Evolutionary conservation across 2,329 filamentous ascomycete species (phyloP).

Genomic region (Mycosphaerella arachidis): DNA sequence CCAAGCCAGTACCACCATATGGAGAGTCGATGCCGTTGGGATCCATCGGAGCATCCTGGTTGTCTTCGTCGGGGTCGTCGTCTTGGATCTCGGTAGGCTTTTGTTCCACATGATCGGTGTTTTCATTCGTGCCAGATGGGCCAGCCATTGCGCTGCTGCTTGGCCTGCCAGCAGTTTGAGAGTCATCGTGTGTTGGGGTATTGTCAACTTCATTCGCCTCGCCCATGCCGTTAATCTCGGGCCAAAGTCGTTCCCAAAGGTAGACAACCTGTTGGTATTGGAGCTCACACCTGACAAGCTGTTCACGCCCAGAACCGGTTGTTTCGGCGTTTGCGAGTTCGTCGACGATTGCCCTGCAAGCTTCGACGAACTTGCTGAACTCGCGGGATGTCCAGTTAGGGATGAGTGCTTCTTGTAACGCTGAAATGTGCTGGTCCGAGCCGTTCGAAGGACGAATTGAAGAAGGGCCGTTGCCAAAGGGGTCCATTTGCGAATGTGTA

Average conservation of each 20-base stretch:
- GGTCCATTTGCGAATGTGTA: slow-evolving; percentile 13
- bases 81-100: slow-evolving; percentile 18
- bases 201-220: slow-evolving; percentile 38
- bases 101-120: slow-evolving; percentile 2
- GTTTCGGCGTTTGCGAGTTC: slow-evolving; percentile 47
- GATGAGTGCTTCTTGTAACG: slow-evolving; percentile 48
- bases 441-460: slow-evolving; percentile 9
- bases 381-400: slow-evolving; percentile 50
- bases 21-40: slow-evolving; percentile 9
- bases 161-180: slow-evolving; percentile 5
- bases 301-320: slow-evolving; percentile 44
- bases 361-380: slow-evolving; percentile 48
- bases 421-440: slow-evolving; percentile 44
- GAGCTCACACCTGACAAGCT: slow-evolving; percentile 45
- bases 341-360: slow-evolving; percentile 45
- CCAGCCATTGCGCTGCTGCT: slow-evolving; percentile 7
- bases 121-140: slow-evolving; percentile 12
- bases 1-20: slow-evolving; percentile 21
- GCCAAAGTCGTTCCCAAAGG: slow-evolving; percentile 48
- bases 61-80: slow-evolving; percentile 13
- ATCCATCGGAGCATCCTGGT: slow-evolving; percentile 12
- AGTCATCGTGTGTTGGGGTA: not conserved
- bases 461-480: slow-evolving; percentile 9
- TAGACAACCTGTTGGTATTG: slow-evolving; percentile 47
- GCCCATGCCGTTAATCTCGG: slow-evolving; percentile 47